Evolutionary conservation across 176 grass and related monocot genomes (phyloP), one percentile per base, ranked within the genome.

Genomic region (Oryza nivara): DNA sequence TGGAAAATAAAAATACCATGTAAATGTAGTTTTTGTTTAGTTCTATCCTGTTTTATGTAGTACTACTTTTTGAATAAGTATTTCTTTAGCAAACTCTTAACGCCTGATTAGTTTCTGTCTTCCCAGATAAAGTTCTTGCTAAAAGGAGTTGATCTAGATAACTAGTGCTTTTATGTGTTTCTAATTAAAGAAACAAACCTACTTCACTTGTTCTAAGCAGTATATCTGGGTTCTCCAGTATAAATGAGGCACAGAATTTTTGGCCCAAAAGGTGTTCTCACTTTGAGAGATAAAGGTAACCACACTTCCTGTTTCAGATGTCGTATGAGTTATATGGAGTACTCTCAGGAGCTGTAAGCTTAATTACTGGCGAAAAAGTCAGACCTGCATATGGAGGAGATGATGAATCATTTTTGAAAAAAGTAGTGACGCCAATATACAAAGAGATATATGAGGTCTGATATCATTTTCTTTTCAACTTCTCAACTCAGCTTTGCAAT

Each of bases 271-370:
- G 46, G 76, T 79, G 45, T 77, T 41, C 34, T 69, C 52, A 76
- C 32, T 40, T 51, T 83, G 22, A 7, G 23, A 83, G 2, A 36
- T 9, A 85, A 75, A 63, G 5, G 16, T 61, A 73, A 41, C 68
- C 61, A 40, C 16, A 73, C 19, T 71, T 94, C n/a, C 79, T 91
- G 16, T 90, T 88, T 93, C 89, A 95, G 95, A 98, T 98, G 96
- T 94, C 93, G 79, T 95, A 93, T 87, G 96, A 98, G 86, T 79
- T 98, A 82, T 95, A 95, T 90, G 96, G 96, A 78, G 85, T 95
- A 47, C 80, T 98, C 28, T 95, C 96, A 89, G 93, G 91, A 87
- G 87, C 93, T 77, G 91, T 98, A 81, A 95, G 91, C 63, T 89
- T 98, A 84, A 98, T 90, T 83, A 95, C 93, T 70, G 88, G 91